These are phyloP conservation scores for Salix udensis DNA, from an alignment of 345 rosid genomes.

Conservation along the genomic window DNA sequence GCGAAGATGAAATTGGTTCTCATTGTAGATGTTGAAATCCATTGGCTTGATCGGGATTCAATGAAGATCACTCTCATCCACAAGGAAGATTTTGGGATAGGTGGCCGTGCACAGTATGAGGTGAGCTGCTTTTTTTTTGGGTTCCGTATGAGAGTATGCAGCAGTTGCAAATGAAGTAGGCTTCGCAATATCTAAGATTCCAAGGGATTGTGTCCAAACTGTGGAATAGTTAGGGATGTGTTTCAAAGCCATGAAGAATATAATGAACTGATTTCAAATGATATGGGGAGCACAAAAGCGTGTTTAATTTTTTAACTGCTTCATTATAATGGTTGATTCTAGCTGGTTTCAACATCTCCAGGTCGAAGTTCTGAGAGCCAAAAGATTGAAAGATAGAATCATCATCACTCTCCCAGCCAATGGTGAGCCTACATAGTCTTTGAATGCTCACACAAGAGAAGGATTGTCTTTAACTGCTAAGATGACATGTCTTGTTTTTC, in stretches of 20 bases:
- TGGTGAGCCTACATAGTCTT: constrained; percentile 41
- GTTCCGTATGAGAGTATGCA: background rate
- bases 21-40: constrained; percentile 63
- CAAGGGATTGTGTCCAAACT: no score
- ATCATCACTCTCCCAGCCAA: constrained; percentile 64
- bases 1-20: background rate
- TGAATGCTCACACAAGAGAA: background rate
- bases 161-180: background rate
- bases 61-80: constrained; percentile 43
- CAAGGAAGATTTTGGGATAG: constrained; percentile 60
- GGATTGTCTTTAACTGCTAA: background rate
- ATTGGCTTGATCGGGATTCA: constrained; percentile 44
- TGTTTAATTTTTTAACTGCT: background rate
- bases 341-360: constrained; percentile 27
- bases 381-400: constrained; percentile 56
- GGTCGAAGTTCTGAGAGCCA: constrained; percentile 46
- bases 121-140: constrained; percentile 29
- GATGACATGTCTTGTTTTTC: background rate
- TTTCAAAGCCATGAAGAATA: no score
- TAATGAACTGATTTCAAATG: background rate
- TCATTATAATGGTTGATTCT: constrained; percentile 1
- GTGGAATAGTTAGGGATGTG: no score
- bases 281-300: no score
- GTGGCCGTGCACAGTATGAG: constrained; percentile 57
- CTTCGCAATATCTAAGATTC: background rate